Evolutionary conservation across 257 asterid genomes (phyloP), one percentile per base, ranked within the genome.

Genomic region (Solanum rostratum): DNA sequence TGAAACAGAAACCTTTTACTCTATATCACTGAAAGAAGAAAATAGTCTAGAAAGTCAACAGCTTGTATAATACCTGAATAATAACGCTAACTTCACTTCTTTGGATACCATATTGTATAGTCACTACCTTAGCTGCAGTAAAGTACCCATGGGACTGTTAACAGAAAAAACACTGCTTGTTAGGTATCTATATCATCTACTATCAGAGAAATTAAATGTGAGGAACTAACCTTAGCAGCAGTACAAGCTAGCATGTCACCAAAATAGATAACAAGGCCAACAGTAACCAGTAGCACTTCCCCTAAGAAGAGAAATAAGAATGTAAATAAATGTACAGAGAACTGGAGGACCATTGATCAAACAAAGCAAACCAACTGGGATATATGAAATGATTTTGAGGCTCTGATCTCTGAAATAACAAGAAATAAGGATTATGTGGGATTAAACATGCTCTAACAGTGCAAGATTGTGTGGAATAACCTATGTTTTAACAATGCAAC

Each of bases 41-140:
- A 79, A 81, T 54, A 78, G 24, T 7, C 81, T 69, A 62, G 81
- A 53, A 80, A 66, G 82, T n/a, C 80, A 89, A 79, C 76, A 14
- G 46, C 80, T 29, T 45, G 86, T 74, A 79, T 22, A 62, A 79
- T 88, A 95, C 99, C 98, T 97, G 98, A 87, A 93, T 92, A 83
- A 95, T 97, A 83, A 92, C 92, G 92, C 90, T 90, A 91, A 94
- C 95, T 89, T 95, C 97, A 83, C 96, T 94, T 92, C 96, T 91
- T 84, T 80, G 89, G 69, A 88, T 85, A 80, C 89, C 94, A 87
- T 87, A 79, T 41, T 76, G 90, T 73, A 85, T 33, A 76, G 85
- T 74, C 55, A 86, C 85, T 54, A 80, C 85, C 85, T 79, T 86
- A 84, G 91, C 83, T 76, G 87, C 88, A 43, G 87, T 71, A 85